Conservation (phyloP, 2,329 filamentous ascomycete genomes). For the Coniochaeta prunicola region DNA sequence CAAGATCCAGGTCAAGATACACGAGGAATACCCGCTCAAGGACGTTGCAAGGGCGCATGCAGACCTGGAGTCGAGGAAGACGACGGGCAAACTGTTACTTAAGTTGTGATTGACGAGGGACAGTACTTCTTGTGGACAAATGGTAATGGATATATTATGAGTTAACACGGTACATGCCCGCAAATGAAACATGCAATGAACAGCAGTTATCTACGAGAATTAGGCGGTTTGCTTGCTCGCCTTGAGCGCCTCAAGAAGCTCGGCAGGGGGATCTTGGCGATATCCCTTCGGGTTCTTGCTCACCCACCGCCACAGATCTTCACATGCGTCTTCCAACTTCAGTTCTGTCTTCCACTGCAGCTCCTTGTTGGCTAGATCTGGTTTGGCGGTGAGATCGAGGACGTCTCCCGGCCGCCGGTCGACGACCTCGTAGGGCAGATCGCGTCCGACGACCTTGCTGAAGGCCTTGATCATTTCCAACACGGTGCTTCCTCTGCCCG, state of each 20-base stretch:
- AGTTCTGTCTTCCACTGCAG: conserved; percentile 87
- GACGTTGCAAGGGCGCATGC: conserved; percentile 66
- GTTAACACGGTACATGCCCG: no score
- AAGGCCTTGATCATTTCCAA: conserved; percentile 98
- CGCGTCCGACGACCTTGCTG: conserved; percentile 74
- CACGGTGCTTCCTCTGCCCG: conserved; percentile 88
- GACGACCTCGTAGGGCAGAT: conserved; percentile 81
- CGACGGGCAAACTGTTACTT: conserved; percentile 75
- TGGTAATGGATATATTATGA: no score
- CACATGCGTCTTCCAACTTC: conserved; percentile 87
- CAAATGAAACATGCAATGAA: not conserved
- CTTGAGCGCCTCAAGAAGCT: conserved; percentile 63
- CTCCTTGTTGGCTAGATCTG: conserved; percentile 78
- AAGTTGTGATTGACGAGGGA: conserved; percentile 41
- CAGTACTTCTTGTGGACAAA: no score
- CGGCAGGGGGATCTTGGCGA: conserved; percentile 79
- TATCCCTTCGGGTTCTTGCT: conserved; percentile 95
- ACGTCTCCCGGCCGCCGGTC: conserved; percentile 82
- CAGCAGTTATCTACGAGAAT: not conserved
- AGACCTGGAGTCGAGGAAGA: conserved; percentile 76
- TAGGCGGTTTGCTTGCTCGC: conserved; percentile 13
- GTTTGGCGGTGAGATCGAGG: conserved; percentile 88
- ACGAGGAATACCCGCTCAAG: conserved; percentile 69
- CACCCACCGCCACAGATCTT: conserved; percentile 95
- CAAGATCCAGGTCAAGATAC: conserved; percentile 65